phyloP scores from a whole-genome alignment of 176 grass and related monocot genomes.

The Metroxylon sagu region DNA sequence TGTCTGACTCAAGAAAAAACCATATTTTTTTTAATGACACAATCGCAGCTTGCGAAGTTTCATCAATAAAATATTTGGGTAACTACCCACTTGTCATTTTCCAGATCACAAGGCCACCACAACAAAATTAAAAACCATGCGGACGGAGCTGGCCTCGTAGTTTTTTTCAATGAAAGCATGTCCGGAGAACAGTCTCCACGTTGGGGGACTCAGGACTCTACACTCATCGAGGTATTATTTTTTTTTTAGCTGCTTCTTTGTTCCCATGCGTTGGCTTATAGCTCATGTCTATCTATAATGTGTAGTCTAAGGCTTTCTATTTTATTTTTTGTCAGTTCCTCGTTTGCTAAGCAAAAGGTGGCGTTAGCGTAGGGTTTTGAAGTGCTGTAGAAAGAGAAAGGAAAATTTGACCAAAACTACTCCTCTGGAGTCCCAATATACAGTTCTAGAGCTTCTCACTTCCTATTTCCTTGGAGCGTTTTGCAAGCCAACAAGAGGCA shows the following conservation, averaged over 20 bases:
- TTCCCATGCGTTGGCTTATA: too few species aligned
- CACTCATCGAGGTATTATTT: too few species aligned
- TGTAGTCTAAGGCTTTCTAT: too few species aligned
- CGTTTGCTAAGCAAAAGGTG: conserved; percentile 5
- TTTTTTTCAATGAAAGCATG: conserved; percentile 6
- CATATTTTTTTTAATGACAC: too few species aligned
- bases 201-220: too few species aligned
- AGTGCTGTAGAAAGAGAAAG: background rate
- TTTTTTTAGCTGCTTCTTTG: too few species aligned
- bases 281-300: too few species aligned
- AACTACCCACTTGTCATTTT: conserved; percentile 1
- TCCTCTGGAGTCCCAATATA: too few species aligned
- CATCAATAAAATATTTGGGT: background rate
- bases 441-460: conserved; percentile 1
- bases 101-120: background rate
- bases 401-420: too few species aligned
- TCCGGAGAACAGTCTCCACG: background rate
- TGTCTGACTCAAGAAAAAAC: too few species aligned
- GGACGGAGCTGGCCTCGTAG: background rate
- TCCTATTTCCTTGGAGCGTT: background rate
- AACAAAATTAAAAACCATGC: background rate
- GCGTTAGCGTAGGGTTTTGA: conserved; percentile 8
- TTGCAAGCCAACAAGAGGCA: conserved; percentile 3
- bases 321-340: background rate
- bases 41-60: background rate